phyloP scores from a whole-genome alignment of 331 rosid genomes.

The Stylosanthes scabra region DNA sequence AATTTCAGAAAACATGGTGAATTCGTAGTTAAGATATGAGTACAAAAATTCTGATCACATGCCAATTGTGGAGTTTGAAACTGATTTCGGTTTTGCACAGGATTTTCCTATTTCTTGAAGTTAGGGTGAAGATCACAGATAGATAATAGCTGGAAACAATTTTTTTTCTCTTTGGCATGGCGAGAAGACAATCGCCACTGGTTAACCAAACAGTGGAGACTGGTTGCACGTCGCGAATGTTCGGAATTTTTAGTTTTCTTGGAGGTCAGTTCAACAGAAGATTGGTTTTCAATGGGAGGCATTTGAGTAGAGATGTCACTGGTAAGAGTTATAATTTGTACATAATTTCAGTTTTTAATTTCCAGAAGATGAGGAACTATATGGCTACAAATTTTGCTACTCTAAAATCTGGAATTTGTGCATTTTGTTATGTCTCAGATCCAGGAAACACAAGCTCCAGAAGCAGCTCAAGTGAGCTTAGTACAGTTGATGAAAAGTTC shows the following conservation, averaged over 20 bases:
- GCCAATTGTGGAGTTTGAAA: constrained; percentile 19
- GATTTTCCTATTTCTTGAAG: background rate
- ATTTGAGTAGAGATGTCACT: constrained; percentile 32
- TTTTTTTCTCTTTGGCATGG: constrained; percentile 44
- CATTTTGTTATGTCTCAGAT: background rate
- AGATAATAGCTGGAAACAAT: constrained; percentile 18
- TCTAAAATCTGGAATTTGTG: constrained; percentile 4
- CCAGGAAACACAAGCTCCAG: constrained; percentile 53
- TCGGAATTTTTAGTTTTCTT: constrained; percentile 59
- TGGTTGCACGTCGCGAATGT: constrained; percentile 62
- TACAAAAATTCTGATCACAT: too few relatives aligned
- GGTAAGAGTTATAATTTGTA: constrained; percentile 41
- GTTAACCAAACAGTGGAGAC: constrained; percentile 54
- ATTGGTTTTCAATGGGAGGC: constrained; percentile 48
- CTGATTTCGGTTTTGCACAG: constrained; percentile 11
- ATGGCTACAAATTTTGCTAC: background rate
- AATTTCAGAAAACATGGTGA: background rate
- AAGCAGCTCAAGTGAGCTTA: constrained; percentile 37
- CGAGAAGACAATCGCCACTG: constrained; percentile 59
- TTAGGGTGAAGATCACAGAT: constrained; percentile 3
- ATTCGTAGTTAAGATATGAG: background rate
- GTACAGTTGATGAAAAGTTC: constrained; percentile 45
- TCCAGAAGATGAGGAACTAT: background rate
- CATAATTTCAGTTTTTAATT: background rate
- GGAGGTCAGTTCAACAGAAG: constrained; percentile 50